Evolutionary conservation across 2,329 filamentous ascomycete genomes (phyloP).

Genomic region (Arachnopeziza araneosa): DNA sequence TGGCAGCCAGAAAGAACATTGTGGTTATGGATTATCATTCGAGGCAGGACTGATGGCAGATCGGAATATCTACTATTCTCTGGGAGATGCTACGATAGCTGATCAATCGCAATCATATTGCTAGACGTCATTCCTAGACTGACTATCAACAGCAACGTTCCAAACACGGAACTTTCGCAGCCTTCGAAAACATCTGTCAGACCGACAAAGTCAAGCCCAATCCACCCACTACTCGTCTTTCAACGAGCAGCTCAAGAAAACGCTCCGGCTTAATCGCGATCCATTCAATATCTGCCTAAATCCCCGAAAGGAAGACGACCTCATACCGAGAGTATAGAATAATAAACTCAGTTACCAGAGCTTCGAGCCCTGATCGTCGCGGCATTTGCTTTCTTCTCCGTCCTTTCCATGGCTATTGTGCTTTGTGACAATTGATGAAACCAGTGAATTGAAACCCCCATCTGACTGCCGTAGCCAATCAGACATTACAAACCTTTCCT

Average conservation of each 20-base stretch:
- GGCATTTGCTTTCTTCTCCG: conserved; percentile 20
- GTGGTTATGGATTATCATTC: neutral
- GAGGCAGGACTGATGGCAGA: neutral
- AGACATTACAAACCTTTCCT: neutral
- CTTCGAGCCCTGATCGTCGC: conserved; percentile 29
- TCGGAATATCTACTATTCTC: too few species aligned
- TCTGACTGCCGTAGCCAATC: neutral
- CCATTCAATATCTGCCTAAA: conserved; percentile 66
- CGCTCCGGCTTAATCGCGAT: conserved; percentile 99
- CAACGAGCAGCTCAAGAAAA: conserved; percentile 74
- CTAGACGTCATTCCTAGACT: neutral
- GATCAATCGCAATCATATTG: neutral
- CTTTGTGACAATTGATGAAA: conserved; percentile 8
- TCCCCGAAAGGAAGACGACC: conserved; percentile 46
- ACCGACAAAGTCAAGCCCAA: conserved; percentile 83
- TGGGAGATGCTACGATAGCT: neutral
- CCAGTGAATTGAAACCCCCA: neutral
- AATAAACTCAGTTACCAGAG: conserved; percentile 55
- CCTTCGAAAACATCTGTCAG: conserved; percentile 23
- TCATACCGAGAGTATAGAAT: conserved; percentile 73
- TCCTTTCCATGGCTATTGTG: neutral
- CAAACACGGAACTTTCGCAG: neutral
- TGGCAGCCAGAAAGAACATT: neutral
- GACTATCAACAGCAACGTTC: neutral
- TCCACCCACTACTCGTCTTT: conserved; percentile 81